Percentiles rank a stretch among this genome's conserved stretches.
These are phyloP conservation scores for Dictyostelium capitatum DNA, from an alignment of 78 protist species.

Conservation along the genomic window DNA sequence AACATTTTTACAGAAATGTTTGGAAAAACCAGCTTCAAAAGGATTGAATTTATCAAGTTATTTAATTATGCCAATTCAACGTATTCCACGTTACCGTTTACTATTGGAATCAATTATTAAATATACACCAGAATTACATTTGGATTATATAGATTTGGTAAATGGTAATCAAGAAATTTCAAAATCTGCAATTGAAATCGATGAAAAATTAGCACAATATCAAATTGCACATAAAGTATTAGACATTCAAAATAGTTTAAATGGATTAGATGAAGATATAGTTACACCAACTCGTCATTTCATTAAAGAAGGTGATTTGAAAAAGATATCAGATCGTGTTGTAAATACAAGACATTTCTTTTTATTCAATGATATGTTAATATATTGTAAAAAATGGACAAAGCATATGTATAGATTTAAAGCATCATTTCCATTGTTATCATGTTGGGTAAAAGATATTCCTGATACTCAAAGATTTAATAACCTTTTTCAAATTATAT, in stretches of 20 bases:
- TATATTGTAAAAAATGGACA: constrained; percentile 51
- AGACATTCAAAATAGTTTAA: constrained; percentile 62
- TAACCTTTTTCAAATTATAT: constrained; percentile 60
- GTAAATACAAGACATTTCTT: constrained; percentile 75
- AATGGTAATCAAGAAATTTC: not conserved
- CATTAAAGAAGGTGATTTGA: constrained; percentile 62
- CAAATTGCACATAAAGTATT: constrained; percentile 67
- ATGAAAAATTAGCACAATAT: constrained; percentile 50
- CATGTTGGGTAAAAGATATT: constrained; percentile 78
- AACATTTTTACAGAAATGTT: constrained; percentile 47
- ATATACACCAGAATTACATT: constrained; percentile 24
- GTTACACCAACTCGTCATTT: constrained; percentile 54
- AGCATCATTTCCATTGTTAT: constrained; percentile 37
- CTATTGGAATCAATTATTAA: constrained; percentile 42
- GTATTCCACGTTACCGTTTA: constrained; percentile 70
- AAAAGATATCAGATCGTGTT: constrained; percentile 72
- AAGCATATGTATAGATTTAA: constrained; percentile 44
- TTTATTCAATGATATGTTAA: constrained; percentile 53
- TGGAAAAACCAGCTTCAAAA: constrained; percentile 64
- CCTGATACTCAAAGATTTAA: constrained; percentile 42
- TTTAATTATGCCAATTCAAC: constrained; percentile 78
- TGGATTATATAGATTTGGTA: constrained; percentile 37
- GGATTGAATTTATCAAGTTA: constrained; percentile 45
- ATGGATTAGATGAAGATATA: constrained; percentile 53
- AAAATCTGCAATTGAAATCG: constrained; percentile 27